Conservation (phyloP, 805 yeast species). For the Metschnikowia aberdeeniae region DNA sequence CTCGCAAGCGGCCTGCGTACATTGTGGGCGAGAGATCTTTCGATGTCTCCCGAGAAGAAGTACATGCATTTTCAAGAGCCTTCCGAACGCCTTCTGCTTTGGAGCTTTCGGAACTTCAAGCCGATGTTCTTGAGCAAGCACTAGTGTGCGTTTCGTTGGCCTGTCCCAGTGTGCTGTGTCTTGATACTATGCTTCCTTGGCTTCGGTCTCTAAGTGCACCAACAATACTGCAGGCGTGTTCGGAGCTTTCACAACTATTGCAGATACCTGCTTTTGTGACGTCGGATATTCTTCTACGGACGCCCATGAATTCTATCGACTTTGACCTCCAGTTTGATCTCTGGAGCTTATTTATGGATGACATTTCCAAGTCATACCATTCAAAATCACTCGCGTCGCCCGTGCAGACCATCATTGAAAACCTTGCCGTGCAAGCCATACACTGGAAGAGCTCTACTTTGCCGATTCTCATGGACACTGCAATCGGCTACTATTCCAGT, state of each 20-base stretch:
- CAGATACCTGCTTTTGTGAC: conserved; percentile 38
- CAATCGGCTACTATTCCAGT: conserved; percentile 17
- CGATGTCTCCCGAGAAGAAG: background rate
- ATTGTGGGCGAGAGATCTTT: background rate
- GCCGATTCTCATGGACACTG: conserved; percentile 8
- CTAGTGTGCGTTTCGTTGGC: conserved; percentile 5
- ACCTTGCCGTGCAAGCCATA: conserved; percentile 23
- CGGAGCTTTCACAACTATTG: conserved; percentile 23
- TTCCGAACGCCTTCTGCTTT: background rate
- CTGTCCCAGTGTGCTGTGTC: conserved; percentile 3
- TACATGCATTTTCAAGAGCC: background rate
- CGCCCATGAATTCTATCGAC: conserved; percentile 32
- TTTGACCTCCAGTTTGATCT: conserved; percentile 32
- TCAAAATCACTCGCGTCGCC: conserved; percentile 16
- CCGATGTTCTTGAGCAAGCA: background rate
- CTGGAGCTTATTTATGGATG: conserved; percentile 27
- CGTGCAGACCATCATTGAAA: conserved; percentile 21
- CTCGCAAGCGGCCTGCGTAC: background rate
- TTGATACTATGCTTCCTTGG: conserved; percentile 22
- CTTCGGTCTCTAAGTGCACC: conserved; percentile 29
- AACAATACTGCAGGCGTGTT: conserved; percentile 30
- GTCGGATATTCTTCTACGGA: conserved; percentile 35
- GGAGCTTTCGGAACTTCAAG: background rate
- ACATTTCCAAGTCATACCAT: conserved; percentile 22
- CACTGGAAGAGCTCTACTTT: conserved; percentile 17